A percentile compares a stretch with the other conserved stretches of the same genome.
phyloP scores from a whole-genome alignment of 805 yeast species.

The Candida broadrunensis region DNA sequence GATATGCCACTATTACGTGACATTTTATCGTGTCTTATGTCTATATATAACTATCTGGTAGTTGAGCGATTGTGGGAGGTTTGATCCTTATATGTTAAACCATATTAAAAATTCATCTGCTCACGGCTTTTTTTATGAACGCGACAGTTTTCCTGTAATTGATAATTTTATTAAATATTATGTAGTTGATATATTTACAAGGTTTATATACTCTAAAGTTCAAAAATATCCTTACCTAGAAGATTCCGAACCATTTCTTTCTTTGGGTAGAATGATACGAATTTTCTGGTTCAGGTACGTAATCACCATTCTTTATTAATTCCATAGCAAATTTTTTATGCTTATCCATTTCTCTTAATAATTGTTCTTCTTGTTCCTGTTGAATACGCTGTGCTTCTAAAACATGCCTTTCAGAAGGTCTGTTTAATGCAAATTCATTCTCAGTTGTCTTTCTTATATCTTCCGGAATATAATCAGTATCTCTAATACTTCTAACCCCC shows the following conservation, averaged over 20 bases:
- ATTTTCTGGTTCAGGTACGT: background rate
- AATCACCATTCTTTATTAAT: slow-evolving; percentile 10
- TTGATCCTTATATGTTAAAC: no score
- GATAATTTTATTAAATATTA: no score
- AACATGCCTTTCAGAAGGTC: slow-evolving; percentile 70
- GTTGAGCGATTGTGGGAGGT: no score
- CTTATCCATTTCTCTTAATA: slow-evolving; percentile 31
- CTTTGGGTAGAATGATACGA: slow-evolving; percentile 1
- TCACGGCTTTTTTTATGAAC: no score
- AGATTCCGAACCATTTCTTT: slow-evolving; percentile 26
- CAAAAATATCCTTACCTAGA: no score
- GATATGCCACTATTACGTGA: background rate
- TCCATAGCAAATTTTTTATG: slow-evolving; percentile 18
- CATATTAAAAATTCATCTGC: no score
- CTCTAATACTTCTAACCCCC: slow-evolving; percentile 42
- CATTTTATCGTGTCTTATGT: background rate
- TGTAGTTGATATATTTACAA: no score
- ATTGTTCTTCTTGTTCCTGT: slow-evolving; percentile 62
- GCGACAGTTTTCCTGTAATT: no score
- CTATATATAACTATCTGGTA: no score
- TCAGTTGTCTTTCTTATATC: slow-evolving; percentile 43
- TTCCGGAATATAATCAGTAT: slow-evolving; percentile 41
- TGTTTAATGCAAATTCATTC: slow-evolving; percentile 50
- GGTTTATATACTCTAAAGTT: no score
- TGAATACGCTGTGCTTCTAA: slow-evolving; percentile 70